phyloP scores from a whole-genome alignment of 2,329 filamentous ascomycete species.

The Macrophomina tecta region DNA sequence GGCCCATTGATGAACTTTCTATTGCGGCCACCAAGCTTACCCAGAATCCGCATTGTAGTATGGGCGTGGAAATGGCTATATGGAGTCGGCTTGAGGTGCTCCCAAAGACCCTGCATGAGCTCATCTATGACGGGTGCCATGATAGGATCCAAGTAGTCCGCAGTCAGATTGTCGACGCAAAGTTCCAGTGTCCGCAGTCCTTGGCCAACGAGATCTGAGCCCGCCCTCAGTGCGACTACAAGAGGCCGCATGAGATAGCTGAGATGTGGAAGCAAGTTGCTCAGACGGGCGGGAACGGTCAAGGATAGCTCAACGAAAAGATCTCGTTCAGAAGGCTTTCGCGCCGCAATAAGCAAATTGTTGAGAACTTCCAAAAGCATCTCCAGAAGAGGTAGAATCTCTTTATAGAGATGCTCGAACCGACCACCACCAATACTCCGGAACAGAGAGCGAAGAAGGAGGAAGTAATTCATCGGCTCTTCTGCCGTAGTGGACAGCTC shows the following conservation, averaged over 20 bases:
- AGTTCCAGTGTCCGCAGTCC: constrained; percentile 91
- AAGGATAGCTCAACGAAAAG: constrained; percentile 96
- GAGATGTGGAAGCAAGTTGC: constrained; percentile 91
- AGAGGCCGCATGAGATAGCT: constrained; percentile 97
- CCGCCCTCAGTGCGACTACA: constrained; percentile 91
- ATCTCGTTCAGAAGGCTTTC: constrained; percentile 89
- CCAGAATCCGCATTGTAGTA: constrained; percentile 95
- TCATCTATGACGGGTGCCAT: constrained; percentile 99
- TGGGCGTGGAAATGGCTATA: constrained; percentile 98
- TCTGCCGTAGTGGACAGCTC: constrained; percentile 94
- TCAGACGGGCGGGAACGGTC: constrained; percentile 91
- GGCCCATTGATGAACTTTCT: constrained; percentile 93
- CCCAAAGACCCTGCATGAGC: constrained; percentile 95
- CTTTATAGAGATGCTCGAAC: constrained; percentile 98
- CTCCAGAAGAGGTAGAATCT: constrained; percentile 92
- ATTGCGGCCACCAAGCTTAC: constrained; percentile 94
- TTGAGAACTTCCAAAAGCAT: constrained; percentile 98
- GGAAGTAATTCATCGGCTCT: constrained; percentile 98
- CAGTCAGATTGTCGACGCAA: constrained; percentile 97
- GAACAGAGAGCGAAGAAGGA: constrained; percentile 89
- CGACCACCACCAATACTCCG: constrained; percentile 95
- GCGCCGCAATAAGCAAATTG: constrained; percentile 86
- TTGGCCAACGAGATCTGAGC: constrained; percentile 92
- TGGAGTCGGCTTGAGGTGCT: constrained; percentile 89
- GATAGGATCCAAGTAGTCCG: constrained; percentile 96